Conservation (phyloP, 495 filamentous ascomycete genomes). For the Hypomontagnella monticulosa region DNA sequence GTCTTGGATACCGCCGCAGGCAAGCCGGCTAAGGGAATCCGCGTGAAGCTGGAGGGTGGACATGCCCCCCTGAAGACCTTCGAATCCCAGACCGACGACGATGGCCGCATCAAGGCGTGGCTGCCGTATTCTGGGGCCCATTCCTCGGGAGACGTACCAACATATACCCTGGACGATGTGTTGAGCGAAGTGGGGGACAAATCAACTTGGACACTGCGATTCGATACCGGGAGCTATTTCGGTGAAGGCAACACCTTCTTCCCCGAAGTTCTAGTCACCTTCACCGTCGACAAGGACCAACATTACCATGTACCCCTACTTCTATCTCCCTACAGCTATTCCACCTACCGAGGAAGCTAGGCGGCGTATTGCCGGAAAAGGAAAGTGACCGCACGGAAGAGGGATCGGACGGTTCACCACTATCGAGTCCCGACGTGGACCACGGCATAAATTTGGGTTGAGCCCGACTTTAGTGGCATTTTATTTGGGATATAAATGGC, state of each 20-base stretch:
- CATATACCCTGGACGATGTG: slow-evolving; percentile 62
- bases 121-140: slow-evolving; percentile 59
- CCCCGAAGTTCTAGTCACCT: slow-evolving; percentile 88
- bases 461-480: background rate
- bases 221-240: slow-evolving; percentile 82
- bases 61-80: slow-evolving; percentile 69
- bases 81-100: slow-evolving; percentile 76
- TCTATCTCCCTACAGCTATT: slow-evolving; percentile 89
- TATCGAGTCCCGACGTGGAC: background rate
- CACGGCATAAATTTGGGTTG: background rate
- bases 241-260: slow-evolving; percentile 83
- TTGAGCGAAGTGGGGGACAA: slow-evolving; percentile 46
- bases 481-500: background rate
- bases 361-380: background rate
- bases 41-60: slow-evolving; percentile 76
- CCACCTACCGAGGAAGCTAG: slow-evolving; percentile 85
- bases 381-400: background rate
- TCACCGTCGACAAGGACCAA: slow-evolving; percentile 75
- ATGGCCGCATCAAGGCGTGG: slow-evolving; percentile 89
- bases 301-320: slow-evolving; percentile 95
- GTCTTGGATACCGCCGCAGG: slow-evolving; percentile 68
- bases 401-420: background rate
- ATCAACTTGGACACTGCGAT: slow-evolving; percentile 73
- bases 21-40: slow-evolving; percentile 77
- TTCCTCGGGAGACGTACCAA: slow-evolving; percentile 59